Evolutionary conservation across 2,329 filamentous ascomycete genomes (phyloP).

Genomic region (Fusarium brevicatenulatum): DNA sequence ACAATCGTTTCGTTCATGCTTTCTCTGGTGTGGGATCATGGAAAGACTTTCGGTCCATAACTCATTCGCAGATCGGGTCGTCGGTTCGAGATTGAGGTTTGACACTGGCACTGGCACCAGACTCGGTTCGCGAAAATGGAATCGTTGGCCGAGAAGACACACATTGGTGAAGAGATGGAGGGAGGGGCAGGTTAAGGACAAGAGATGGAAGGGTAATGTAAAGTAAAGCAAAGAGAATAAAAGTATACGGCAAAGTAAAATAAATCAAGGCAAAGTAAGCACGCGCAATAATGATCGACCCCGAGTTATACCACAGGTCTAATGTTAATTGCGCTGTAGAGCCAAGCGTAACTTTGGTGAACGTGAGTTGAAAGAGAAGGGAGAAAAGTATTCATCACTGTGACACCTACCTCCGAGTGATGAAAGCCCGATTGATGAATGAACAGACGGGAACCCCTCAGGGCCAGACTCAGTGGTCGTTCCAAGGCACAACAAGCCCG

Average conservation of each 20-base stretch:
- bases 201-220: background rate
- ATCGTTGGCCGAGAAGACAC: constrained; percentile 49
- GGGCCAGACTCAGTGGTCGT: constrained; percentile 3
- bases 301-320: constrained; percentile 14
- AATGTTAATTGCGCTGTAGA: constrained; percentile 29
- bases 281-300: constrained; percentile 9
- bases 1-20: constrained; percentile 49
- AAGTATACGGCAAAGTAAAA: constrained; percentile 1
- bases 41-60: constrained; percentile 49
- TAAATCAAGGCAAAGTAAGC: constrained; percentile 11
- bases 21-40: constrained; percentile 45
- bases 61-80: constrained; percentile 44
- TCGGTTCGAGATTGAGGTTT: constrained; percentile 33
- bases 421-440: background rate
- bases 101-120: constrained; percentile 44
- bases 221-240: background rate
- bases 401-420: background rate
- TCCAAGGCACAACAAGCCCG: constrained; percentile 7
- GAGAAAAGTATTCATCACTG: constrained; percentile 3
- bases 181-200: background rate
- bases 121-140: constrained; percentile 51
- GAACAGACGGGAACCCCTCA: constrained; percentile 5
- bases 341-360: constrained; percentile 12
- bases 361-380: constrained; percentile 1
- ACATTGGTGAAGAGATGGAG: constrained; percentile 49